These are phyloP conservation scores for Haematococcus sp. DNA, from an alignment of 139 green algal genomes.

Conservation along the genomic window DNA sequence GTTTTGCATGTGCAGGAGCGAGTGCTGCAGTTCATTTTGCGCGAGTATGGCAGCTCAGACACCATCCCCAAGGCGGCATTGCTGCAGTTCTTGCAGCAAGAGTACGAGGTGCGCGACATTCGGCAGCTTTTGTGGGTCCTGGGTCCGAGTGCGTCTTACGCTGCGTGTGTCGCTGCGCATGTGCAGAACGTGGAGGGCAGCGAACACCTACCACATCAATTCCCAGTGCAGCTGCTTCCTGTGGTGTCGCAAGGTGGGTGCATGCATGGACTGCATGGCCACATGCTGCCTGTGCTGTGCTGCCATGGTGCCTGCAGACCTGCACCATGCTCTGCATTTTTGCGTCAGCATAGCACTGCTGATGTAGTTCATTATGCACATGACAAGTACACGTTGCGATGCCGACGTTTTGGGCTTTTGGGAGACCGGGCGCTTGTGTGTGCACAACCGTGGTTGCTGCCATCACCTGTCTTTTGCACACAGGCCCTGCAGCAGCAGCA, in stretches of 20 bases:
- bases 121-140: not conserved
- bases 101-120: conserved; percentile 61
- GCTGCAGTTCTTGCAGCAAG: conserved; percentile 63
- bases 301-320: not conserved
- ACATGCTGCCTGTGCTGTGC: not conserved
- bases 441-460: too few relatives aligned
- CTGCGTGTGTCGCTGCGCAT: not conserved
- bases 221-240: conserved; percentile 27
- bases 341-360: too few relatives aligned
- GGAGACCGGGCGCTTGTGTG: too few relatives aligned
- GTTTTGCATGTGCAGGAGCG: conserved; percentile 45
- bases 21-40: conserved; percentile 51
- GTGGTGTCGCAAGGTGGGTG: not conserved
- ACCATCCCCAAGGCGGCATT: conserved; percentile 51
- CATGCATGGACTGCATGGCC: not conserved
- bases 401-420: too few relatives aligned
- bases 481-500: too few relatives aligned
- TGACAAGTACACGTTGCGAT: too few relatives aligned
- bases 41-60: conserved; percentile 44
- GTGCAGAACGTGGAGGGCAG: conserved; percentile 34
- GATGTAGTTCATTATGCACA: too few relatives aligned
- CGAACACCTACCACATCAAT: conserved; percentile 35
- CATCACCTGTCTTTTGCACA: too few relatives aligned
- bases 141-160: not conserved
- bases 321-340: not conserved